These are phyloP conservation scores for Penicillium paradoxum DNA, from an alignment of 495 filamentous ascomycete genomes.

Conservation along the genomic window DNA sequence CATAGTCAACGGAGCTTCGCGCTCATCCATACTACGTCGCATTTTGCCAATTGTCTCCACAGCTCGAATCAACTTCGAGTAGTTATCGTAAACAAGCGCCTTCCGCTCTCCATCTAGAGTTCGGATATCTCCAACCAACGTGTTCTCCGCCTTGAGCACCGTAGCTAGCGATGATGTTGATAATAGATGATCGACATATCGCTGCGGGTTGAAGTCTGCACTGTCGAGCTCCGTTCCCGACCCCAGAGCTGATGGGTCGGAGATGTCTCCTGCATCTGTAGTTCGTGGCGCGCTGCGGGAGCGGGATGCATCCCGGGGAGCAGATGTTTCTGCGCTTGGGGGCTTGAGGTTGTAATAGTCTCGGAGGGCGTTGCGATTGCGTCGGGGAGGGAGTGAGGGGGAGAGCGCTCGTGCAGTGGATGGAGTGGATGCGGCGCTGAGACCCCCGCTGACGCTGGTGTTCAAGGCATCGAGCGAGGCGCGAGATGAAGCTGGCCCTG, in stretches of 20 bases:
- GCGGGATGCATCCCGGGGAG: constrained; percentile 16
- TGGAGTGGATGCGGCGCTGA: constrained; percentile 48
- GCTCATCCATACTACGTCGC: constrained; percentile 47
- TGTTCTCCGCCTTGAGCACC: constrained; percentile 58
- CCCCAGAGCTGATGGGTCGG: constrained; percentile 26
- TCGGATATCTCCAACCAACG: constrained; percentile 64
- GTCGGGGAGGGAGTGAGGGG: constrained; percentile 43
- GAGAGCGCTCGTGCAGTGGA: constrained; percentile 45
- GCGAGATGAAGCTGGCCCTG: constrained; percentile 63
- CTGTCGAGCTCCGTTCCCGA: constrained; percentile 45
- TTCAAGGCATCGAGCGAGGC: constrained; percentile 62
- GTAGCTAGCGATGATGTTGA: constrained; percentile 55
- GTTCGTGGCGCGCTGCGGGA: constrained; percentile 38
- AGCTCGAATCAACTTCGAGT: constrained; percentile 88
- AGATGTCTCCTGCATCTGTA: constrained; percentile 36
- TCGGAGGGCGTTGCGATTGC: constrained; percentile 78
- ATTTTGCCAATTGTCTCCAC: constrained; percentile 87
- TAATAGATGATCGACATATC: constrained; percentile 42
- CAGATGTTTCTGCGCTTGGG: constrained; percentile 28
- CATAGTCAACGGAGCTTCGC: constrained; percentile 45
- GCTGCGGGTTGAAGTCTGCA: constrained; percentile 42
- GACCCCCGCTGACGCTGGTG: constrained; percentile 40
- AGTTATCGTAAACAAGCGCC: constrained; percentile 96
- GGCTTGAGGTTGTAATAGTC: constrained; percentile 89
- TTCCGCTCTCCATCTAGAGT: constrained; percentile 93